Base-by-base conservation (phyloP, 2,329 filamentous ascomycete genomes). In the Cordyceps militaris region DNA sequence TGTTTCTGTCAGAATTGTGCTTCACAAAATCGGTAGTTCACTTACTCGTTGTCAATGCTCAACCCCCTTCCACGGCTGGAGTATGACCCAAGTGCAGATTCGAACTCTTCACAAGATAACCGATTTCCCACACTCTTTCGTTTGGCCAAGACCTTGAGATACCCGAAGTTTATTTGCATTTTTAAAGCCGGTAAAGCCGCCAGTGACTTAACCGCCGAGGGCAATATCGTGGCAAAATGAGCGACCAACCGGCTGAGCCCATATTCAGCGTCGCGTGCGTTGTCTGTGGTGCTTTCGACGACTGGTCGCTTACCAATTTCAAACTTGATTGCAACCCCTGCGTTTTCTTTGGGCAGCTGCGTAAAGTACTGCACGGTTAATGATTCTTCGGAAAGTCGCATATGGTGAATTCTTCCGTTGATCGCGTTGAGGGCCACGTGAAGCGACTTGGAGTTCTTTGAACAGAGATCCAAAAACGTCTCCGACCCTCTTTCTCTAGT, bases 131-230 rank as follows among this genome's bases (percentile, higher is more conserved):
- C 51, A 0, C 61, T 61, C 38, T 62, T 70, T 48, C 66, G 70
- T 48, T 65, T 67, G 23, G 61, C 57, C 3, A 57, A 60, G 28
- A 71, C 60, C 8, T 62, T 62, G 1, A 73, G 38, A 13, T 62
- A 63, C 1, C 71, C 72, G 60, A 73, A 72, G 47, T 63, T 65
- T 52, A 73, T 63, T 2, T 67, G 62, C 65, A 74, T 69, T 21
- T 60, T 64, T 32, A 73, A 58, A 1, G 61, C 56, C 32, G 60
- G 61, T 11, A 69, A 38, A 11, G 63, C 60, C 52, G 64, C 65
- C 5, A 73, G 42, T 0, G 63, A 57, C 14, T 69, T 64, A 10
- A 62, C 62, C 2, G 67, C 62, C 4, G 60, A 49, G 19, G 56
- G 26, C 14, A 72, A 55, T 8, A 62, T 60, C 1, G 51, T 32